phyloP scores from a whole-genome alignment of 495 filamentous ascomycete genomes.

The Astrocystis sublimbata region DNA sequence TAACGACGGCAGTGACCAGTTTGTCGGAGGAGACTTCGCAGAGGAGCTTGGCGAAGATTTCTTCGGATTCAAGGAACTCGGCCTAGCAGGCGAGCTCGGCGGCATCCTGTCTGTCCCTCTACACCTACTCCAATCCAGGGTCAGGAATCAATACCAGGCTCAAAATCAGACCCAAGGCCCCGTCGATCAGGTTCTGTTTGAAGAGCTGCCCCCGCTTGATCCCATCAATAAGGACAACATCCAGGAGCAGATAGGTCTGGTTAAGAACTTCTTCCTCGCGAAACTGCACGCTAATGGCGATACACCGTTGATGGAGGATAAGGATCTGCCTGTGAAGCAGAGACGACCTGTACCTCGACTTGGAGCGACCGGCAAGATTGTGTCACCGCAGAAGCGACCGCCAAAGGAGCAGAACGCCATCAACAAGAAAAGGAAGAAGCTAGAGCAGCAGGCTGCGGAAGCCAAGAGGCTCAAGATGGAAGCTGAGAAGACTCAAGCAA shows the following conservation, averaged over 20 bases:
- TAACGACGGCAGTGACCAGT: conserved; percentile 95
- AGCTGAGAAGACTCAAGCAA: conserved; percentile 46
- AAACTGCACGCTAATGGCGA: conserved; percentile 82
- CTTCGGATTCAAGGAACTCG: conserved; percentile 96
- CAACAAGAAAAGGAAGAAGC: conserved; percentile 75
- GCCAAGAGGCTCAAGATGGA: conserved; percentile 38
- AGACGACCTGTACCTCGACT: conserved; percentile 88
- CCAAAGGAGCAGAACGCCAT: conserved; percentile 70
- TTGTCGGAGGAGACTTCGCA: conserved; percentile 93
- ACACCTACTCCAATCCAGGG: conserved; percentile 88
- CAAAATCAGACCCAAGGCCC: conserved; percentile 61
- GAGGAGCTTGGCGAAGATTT: conserved; percentile 98
- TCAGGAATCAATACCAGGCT: conserved; percentile 76
- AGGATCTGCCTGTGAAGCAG: conserved; percentile 90
- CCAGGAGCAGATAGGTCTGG: conserved; percentile 75
- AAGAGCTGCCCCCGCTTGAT: conserved; percentile 69
- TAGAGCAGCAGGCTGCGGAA: conserved; percentile 50
- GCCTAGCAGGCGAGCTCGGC: conserved; percentile 86
- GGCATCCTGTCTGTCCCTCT: conserved; percentile 86
- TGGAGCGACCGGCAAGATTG: conserved; percentile 93
- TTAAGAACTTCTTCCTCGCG: conserved; percentile 84
- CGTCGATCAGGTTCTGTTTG: conserved; percentile 61
- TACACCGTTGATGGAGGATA: conserved; percentile 86
- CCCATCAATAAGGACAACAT: conserved; percentile 80
- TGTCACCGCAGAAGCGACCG: conserved; percentile 83